Evolutionary conservation across 2,329 filamentous ascomycete species (phyloP).

Genomic region (Neoscytalidium dimidiatum): DNA sequence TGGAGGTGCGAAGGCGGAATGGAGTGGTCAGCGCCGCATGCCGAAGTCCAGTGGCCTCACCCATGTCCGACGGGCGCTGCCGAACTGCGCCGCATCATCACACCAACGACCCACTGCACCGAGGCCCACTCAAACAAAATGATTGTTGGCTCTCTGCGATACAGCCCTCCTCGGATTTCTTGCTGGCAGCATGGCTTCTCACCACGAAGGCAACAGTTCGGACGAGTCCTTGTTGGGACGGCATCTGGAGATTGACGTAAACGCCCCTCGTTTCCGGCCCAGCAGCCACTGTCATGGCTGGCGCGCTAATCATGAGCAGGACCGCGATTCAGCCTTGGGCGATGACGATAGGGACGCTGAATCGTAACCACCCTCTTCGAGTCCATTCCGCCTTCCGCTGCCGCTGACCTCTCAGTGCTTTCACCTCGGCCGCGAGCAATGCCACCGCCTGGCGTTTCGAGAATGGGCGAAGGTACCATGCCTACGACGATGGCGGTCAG

Average conservation of each 20-base stretch:
- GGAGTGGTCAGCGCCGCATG: no score
- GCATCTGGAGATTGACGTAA: conserved; percentile 5
- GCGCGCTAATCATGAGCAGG: background rate
- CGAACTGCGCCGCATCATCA: no score
- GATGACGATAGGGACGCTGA: background rate
- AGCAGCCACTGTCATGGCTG: no score
- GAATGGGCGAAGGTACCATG: conserved; percentile 16
- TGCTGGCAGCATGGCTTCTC: background rate
- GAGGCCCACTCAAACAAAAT: no score
- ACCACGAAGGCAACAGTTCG: background rate
- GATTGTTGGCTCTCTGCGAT: no score
- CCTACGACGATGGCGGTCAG: conserved; percentile 1
- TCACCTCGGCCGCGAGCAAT: background rate
- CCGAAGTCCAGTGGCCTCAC: no score
- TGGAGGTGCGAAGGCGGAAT: no score
- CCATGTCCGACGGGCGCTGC: no score
- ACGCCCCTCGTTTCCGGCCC: background rate
- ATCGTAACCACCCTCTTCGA: background rate
- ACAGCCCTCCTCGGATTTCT: no score
- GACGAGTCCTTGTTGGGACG: background rate
- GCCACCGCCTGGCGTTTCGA: conserved; percentile 16
- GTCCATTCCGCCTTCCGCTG: background rate
- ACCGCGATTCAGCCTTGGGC: background rate
- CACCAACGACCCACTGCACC: no score
- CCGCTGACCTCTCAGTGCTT: background rate